Evolutionary conservation across 176 grass and related monocot genomes (phyloP), one percentile per base, ranked within the genome.

Genomic region (Musa itinerans): DNA sequence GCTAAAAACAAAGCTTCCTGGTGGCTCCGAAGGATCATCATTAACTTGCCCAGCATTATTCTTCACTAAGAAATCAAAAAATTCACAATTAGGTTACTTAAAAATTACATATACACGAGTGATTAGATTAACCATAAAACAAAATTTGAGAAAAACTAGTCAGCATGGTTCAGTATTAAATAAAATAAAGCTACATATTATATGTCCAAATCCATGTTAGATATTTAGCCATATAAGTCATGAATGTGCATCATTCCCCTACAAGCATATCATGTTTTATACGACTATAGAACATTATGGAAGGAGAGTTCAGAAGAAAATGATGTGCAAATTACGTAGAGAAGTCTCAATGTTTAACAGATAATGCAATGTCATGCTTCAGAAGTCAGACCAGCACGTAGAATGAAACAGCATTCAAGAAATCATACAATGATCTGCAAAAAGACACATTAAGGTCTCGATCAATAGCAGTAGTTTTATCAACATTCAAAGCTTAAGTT

Each of bases 31-130:
- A 84, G 80, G 80, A 58, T 83, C 78, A 43, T 26, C 52, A 78
- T 69, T 81, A 71, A 71, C 79, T 85, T 85, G 87, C 49, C 78
- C 86, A 83, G 76, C 83, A 81, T 56, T 83, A 21, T 83, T 83
- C 58, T 86, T 90, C 84, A 88, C 83, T 88, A 72, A 71, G 49
- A 76, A 64, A 80, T 19, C 9, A 74, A 78, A 53, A 48, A 9
- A 65, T 52, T 73, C 19, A 64, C 21, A 9, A 43, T 57, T 56
- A 43, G 12, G 13, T 11, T 6, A 16, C 24, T 29, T 69, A 43
- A 48, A 69, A 43, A 69, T 43, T 43, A 43, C 49, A 50, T 53
- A 59, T 43, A 66, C 26, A 53, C 14, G 8, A 24, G 43, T 25
- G 15, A 78, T 76, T 65, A 73, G 19, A 75, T 69, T 23, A 81